Evolutionary conservation across 257 asterid species (phyloP).

Genomic region (Solanum rostratum): DNA sequence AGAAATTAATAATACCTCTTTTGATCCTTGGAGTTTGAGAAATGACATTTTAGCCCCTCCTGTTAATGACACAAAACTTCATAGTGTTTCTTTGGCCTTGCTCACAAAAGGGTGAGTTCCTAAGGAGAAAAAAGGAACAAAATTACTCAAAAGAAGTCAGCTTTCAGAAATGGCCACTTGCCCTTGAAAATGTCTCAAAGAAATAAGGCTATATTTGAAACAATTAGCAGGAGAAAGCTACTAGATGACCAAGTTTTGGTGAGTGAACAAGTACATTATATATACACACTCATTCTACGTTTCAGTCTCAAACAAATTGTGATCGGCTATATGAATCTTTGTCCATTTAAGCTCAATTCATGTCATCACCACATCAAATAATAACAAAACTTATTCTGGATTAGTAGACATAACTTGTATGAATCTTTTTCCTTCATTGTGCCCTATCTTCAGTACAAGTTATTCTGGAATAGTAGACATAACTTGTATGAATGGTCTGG

Average conservation of each 20-base stretch:
- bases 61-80: background rate
- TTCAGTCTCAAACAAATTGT: background rate
- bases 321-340: background rate
- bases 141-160: background rate
- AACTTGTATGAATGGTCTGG: background rate
- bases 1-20: background rate
- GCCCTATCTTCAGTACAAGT: background rate
- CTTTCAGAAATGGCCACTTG: background rate
- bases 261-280: background rate
- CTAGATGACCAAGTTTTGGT: background rate
- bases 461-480: background rate
- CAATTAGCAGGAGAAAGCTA: background rate
- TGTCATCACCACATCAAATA: background rate
- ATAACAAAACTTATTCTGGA: background rate
- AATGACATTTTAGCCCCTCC: background rate
- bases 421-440: background rate
- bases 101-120: conserved; percentile 16
- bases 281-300: too few relatives aligned
- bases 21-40: background rate
- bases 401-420: background rate
- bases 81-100: conserved; percentile 17
- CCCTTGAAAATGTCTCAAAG: background rate
- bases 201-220: background rate
- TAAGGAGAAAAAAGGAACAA: background rate
- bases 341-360: background rate